Conservation (phyloP, 352 stramenopile species). For the Pythium sukuiense region DNA sequence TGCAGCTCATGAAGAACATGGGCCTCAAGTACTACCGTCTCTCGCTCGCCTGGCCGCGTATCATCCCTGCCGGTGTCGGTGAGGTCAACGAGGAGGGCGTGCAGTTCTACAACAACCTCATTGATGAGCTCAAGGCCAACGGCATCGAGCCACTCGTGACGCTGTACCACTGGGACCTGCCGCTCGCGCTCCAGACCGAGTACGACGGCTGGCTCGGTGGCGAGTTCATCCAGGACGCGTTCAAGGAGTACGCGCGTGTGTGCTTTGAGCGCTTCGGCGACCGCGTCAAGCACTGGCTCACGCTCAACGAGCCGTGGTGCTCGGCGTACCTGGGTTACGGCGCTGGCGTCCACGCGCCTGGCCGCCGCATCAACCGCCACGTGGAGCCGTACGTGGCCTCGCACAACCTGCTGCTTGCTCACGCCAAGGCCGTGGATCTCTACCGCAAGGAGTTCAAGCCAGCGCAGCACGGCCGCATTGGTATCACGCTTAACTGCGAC, state of each 20-base stretch:
- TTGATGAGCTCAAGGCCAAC: conserved; percentile 74
- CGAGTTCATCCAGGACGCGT: conserved; percentile 63
- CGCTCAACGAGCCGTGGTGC: conserved; percentile 92
- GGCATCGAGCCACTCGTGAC: conserved; percentile 90
- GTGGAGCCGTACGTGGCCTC: conserved; percentile 37
- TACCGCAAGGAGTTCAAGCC: conserved; percentile 58
- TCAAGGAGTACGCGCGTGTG: conserved; percentile 79
- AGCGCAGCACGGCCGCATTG: conserved; percentile 75
- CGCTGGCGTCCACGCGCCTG: conserved; percentile 73
- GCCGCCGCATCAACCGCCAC: conserved; percentile 40
- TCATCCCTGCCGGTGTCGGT: conserved; percentile 47
- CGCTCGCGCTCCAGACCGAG: conserved; percentile 62
- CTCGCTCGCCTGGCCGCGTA: conserved; percentile 91
- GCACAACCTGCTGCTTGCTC: conserved; percentile 90
- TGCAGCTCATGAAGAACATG: conserved; percentile 88
- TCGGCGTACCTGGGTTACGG: conserved; percentile 49
- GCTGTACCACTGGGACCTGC: conserved; percentile 96
- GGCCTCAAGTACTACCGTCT: conserved; percentile 92
- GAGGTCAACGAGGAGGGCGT: conserved; percentile 82
- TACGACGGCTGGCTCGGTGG: conserved; percentile 57
- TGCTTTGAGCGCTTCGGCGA: conserved; percentile 90
- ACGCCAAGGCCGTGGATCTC: conserved; percentile 75
- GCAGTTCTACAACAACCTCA: conserved; percentile 90
- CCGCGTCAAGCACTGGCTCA: conserved; percentile 92
- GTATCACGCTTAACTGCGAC: conserved; percentile 90